Evolutionary conservation across 768 basidiomycete species (phyloP), one percentile per base, ranked within the genome.

Genomic region (Rhizopogon sp.): DNA sequence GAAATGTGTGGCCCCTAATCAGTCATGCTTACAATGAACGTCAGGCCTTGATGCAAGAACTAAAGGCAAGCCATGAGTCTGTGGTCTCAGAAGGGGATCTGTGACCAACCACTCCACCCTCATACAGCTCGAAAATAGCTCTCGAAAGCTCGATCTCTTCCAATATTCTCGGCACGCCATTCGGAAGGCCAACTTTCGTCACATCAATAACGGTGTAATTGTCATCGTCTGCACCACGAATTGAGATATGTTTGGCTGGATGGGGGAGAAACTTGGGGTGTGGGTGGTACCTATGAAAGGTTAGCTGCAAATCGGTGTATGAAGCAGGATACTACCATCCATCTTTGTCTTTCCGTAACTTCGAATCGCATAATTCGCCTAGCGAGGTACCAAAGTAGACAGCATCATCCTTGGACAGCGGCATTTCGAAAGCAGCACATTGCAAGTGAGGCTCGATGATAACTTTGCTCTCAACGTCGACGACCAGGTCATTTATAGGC

Each of bases 31-130:
- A 90, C 91, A 43, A 94, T 76, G 66, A 84, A 94, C 0, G 90
- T 84, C 57, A 84, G 59, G 3, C 93, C 93, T 72, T 93, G 93
- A 63, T 94, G 92, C 70, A 95, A 83, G 69, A 90, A 96, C 87
- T 92, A 50, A 13, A 31, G 35, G 16, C 10, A 37, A 10, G 22
- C 7, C 35, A 35, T 68, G 17, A 60, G 59, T 40, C 16, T 43
- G 5, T 14, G 40, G 16, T 31, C 31, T 13, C 22, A 31, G 9
- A 16, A 29, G 17, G 47, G 42, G 39, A 54, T 9, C 39, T 61
- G 53, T 42, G 33, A 74, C 76, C 59, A 67, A 90, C 89, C 58
- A 95, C 84, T 4, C 85, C 92, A 11, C 93, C 93, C 70, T 94
- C 92, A 62, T 94, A 96, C 8, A 90, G 72, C 68, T 95, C 93